Base-by-base conservation (phyloP, 768 basidiomycete species). In the Pleurotus djamor region DNA sequence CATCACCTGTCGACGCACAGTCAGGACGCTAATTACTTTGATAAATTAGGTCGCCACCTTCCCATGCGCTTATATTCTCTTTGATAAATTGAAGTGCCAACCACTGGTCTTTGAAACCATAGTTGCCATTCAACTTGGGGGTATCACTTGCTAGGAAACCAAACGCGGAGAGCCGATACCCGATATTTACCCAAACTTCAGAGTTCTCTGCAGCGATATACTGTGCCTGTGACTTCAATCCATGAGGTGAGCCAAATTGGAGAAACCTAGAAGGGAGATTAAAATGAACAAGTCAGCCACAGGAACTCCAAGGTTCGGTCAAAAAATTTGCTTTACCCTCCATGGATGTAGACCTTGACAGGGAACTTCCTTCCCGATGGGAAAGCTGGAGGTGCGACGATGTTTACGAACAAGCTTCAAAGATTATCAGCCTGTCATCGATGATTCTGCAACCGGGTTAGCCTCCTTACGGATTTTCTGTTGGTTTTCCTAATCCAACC, bases 71-170 rank as follows among this genome's bases (percentile, higher is more conserved):
- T 17, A 92, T 89, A 64, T 92, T 89, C 14, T 81, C 81, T 48
- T 76, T 81, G 28, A 92, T 74, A 89, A 90, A 92, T 63, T 82
- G 74, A n/a, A 92, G 66, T 0, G 85, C 90, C 16, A 89, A 66
- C 90, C 90, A 92, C 65, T 89, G 89, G 65, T 92, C 91, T 70
- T 91, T 92, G 75, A 92, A 92, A 0, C 91, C 90, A 68, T 87
- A 92, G 65, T 92, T 93, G 2, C 91, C 91, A 13, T 76, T 74
- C 48, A 92, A 67, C 44, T 72, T 67, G 10, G 88, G 88, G 59
- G 81, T 69, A 48, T 88, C 85, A 62, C 79, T 80, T 0, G 88
- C 89, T 17, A 93, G 73, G 66, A 91, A 93, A 0, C 91, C 91
- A 64, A 92, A 88, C 0, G 81, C 89, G 0, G 88, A 89, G 12